These are phyloP conservation scores for Rugonectria rugulosa DNA, from an alignment of 2,329 filamentous ascomycete species.

Conservation along the genomic window DNA sequence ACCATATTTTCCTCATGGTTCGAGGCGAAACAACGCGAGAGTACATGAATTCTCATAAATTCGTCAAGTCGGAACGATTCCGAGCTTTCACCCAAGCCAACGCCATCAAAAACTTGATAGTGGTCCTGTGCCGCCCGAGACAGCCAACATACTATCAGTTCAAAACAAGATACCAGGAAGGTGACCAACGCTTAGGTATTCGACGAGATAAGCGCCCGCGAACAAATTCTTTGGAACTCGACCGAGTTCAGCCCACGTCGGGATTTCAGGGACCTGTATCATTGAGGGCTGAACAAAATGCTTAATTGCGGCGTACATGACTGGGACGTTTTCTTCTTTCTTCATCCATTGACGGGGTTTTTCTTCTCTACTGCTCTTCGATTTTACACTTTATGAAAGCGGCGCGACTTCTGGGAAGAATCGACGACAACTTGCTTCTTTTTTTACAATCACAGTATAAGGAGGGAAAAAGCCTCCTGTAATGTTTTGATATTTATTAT, in stretches of 20 bases:
- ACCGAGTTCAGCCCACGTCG: constrained; percentile 60
- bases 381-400: constrained; percentile 18
- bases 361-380: constrained; percentile 17
- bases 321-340: constrained; percentile 9
- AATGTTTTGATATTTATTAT: constrained; percentile 28
- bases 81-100: constrained; percentile 85
- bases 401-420: constrained; percentile 39
- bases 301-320: constrained; percentile 21
- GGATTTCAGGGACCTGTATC: constrained; percentile 64
- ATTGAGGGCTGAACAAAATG: constrained; percentile 47
- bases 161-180: constrained; percentile 77
- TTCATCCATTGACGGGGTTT: constrained; percentile 11
- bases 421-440: constrained; percentile 11
- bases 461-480: constrained; percentile 23
- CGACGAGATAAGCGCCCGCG: constrained; percentile 46
- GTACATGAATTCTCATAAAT: constrained; percentile 96
- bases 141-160: constrained; percentile 90
- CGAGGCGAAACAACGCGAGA: constrained; percentile 95
- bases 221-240: constrained; percentile 75
- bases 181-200: constrained; percentile 83
- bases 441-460: constrained; percentile 26
- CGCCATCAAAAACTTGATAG: constrained; percentile 78
- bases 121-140: constrained; percentile 82
- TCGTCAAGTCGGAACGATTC: constrained; percentile 89
- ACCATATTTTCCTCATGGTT: constrained; percentile 90